A percentile compares a stretch with the other conserved stretches of the same genome.
Conservation (phyloP, 148 eudicot species). For the Fagopyrum esculentum region DNA sequence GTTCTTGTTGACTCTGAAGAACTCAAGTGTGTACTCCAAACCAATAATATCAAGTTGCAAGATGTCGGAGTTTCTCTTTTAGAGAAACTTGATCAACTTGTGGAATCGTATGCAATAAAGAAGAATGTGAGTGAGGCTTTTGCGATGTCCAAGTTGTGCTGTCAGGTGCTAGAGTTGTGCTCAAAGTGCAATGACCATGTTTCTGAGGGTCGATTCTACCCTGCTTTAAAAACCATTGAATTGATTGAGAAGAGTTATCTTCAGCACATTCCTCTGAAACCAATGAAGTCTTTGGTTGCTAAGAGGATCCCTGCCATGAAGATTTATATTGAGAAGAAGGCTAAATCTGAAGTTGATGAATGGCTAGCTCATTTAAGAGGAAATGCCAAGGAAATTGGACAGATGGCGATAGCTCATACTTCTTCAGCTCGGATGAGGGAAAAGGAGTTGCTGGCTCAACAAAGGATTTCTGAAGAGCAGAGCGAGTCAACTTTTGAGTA, state of each 20-base stretch:
- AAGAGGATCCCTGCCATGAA: conserved; percentile 63
- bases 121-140: conserved; percentile 74
- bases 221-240: conserved; percentile 84
- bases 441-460: conserved; percentile 66
- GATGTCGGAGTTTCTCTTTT: conserved; percentile 75
- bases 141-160: conserved; percentile 72
- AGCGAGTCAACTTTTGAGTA: conserved; percentile 45
- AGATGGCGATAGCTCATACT: conserved; percentile 69
- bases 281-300: conserved; percentile 45
- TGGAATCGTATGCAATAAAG: conserved; percentile 64
- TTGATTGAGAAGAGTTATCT: conserved; percentile 65
- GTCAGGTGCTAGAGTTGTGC: conserved; percentile 62
- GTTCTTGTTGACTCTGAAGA: conserved; percentile 94
- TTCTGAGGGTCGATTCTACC: conserved; percentile 72
- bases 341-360: conserved; percentile 69
- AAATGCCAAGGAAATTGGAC: conserved; percentile 75
- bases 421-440: conserved; percentile 62
- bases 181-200: conserved; percentile 76
- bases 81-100: conserved; percentile 63
- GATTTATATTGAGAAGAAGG: conserved; percentile 69
- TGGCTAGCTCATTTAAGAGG: conserved; percentile 84
- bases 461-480: conserved; percentile 77
- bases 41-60: conserved; percentile 63
- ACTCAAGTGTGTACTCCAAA: conserved; percentile 64
- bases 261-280: conserved; percentile 59